Evolutionary conservation across 768 basidiomycete species (phyloP).

Genomic region (Crepidotus variabilis): DNA sequence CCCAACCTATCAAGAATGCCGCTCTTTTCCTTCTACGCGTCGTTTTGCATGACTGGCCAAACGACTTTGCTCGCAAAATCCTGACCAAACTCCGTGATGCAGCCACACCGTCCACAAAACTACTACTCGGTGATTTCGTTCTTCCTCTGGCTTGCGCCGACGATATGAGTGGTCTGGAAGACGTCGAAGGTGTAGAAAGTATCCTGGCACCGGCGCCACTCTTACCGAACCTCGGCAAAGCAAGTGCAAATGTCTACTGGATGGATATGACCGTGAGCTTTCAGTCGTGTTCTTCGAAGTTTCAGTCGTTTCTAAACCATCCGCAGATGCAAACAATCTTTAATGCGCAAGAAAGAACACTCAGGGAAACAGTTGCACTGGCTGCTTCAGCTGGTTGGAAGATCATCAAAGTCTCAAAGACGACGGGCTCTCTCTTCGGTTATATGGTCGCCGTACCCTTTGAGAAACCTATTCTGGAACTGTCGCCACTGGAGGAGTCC

Average conservation of each 20-base stretch:
- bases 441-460: constrained; percentile 67
- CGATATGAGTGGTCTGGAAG: constrained; percentile 31
- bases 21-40: constrained; percentile 70
- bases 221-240: constrained; percentile 72
- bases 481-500: constrained; percentile 13
- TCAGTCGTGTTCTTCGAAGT: not conserved
- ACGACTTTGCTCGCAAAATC: constrained; percentile 46
- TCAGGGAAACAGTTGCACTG: constrained; percentile 57
- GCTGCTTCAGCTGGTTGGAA: constrained; percentile 60
- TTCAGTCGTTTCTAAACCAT: constrained; percentile 1
- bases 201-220: constrained; percentile 56
- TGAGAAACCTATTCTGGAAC: constrained; percentile 34
- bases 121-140: constrained; percentile 71
- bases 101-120: constrained; percentile 47
- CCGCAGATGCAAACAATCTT: constrained; percentile 65
- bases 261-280: constrained; percentile 60
- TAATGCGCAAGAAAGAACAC: constrained; percentile 67
- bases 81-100: constrained; percentile 42
- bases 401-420: constrained; percentile 48
- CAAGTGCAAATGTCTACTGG: constrained; percentile 67
- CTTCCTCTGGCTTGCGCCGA: constrained; percentile 70
- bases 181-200: constrained; percentile 48
- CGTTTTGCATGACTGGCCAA: constrained; percentile 79
- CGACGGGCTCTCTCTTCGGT: constrained; percentile 65
- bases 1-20: constrained; percentile 50